These are phyloP conservation scores for Sophora flavescens DNA, from an alignment of 306 rosid genomes.

Conservation along the genomic window DNA sequence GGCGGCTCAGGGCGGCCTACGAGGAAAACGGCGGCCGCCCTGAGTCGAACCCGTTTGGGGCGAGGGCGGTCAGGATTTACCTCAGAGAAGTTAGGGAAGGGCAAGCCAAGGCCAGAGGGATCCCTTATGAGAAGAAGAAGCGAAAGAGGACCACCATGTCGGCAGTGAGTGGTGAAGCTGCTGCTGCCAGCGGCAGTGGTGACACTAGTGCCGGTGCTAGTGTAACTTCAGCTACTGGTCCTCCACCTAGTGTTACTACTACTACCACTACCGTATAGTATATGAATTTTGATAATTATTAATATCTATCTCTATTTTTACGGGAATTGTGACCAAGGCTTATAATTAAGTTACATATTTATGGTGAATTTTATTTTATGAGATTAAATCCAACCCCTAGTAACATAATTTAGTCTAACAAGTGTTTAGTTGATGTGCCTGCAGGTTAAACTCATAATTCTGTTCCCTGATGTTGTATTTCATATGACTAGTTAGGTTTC, in stretches of 20 bases:
- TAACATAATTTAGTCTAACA: conserved; percentile 5
- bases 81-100: conserved; percentile 84
- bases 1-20: conserved; percentile 92
- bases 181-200: background rate
- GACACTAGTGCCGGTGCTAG: background rate
- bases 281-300: conserved; percentile 36
- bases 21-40: conserved; percentile 93
- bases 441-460: background rate
- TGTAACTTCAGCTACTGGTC: conserved; percentile 24
- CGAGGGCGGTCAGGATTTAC: conserved; percentile 87
- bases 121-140: conserved; percentile 94
- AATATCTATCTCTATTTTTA: conserved; percentile 34
- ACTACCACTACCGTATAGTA: conserved; percentile 57
- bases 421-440: background rate
- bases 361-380: conserved; percentile 51
- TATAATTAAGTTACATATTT: conserved; percentile 42
- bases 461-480: background rate
- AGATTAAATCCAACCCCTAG: conserved; percentile 38
- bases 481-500: conserved; percentile 28
- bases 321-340: conserved; percentile 51
- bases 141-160: conserved; percentile 69
- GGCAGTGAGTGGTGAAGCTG: background rate
- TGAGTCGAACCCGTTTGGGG: conserved; percentile 87
- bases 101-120: conserved; percentile 93
- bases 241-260: conserved; percentile 41